Conservation (phyloP, 768 basidiomycete genomes). For the Cyclocybe cylindracea region DNA sequence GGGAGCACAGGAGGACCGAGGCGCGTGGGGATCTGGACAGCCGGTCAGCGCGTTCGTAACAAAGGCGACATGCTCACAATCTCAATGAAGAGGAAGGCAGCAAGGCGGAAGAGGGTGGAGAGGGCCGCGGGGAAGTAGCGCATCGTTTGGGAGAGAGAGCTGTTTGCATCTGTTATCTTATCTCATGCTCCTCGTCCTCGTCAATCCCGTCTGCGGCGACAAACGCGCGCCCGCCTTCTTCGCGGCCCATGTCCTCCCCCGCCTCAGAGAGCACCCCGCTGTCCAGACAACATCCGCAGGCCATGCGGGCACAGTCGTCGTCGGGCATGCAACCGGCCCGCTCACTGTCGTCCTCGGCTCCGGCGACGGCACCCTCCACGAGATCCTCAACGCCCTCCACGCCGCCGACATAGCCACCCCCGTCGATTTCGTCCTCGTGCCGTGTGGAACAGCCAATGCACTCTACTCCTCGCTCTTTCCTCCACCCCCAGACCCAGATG, state of each 20-base stretch:
- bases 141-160: constrained; percentile 10
- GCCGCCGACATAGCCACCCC: constrained; percentile 9
- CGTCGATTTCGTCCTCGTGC: constrained; percentile 56
- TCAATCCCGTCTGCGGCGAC: constrained; percentile 78
- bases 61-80: constrained; percentile 36
- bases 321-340: constrained; percentile 15
- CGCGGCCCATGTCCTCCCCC: constrained; percentile 60
- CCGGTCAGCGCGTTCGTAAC: background rate
- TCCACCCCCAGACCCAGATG: constrained; percentile 26
- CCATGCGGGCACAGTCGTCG: constrained; percentile 57
- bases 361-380: constrained; percentile 93
- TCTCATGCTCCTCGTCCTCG: constrained; percentile 62
- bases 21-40: constrained; percentile 39
- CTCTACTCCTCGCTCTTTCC: constrained; percentile 80
- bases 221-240: constrained; percentile 58
- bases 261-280: constrained; percentile 45
- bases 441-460: constrained; percentile 93
- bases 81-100: constrained; percentile 49
- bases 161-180: background rate
- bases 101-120: constrained; percentile 41
- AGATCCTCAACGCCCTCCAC: constrained; percentile 70
- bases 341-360: constrained; percentile 66
- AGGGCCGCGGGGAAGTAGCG: constrained; percentile 24
- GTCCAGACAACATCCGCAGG: constrained; percentile 49
- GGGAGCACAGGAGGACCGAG: constrained; percentile 33